These are phyloP conservation scores for Vickermania spadyakhi DNA, from an alignment of 208 protist species.

Conservation along the genomic window DNA sequence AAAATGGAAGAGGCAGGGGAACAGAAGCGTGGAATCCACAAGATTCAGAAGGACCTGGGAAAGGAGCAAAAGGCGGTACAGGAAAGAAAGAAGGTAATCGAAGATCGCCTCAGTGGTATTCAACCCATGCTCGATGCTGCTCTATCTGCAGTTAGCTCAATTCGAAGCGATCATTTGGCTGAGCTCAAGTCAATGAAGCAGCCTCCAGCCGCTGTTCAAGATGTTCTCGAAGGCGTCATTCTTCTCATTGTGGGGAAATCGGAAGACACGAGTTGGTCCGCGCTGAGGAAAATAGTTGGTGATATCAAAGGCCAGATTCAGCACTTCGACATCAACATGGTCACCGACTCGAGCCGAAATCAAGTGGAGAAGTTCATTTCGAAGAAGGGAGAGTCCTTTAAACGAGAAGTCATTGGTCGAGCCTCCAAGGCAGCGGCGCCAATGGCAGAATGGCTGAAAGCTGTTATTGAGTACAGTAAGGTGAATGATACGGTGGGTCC, in stretches of 20 bases:
- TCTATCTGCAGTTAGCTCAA: slow-evolving; percentile 88
- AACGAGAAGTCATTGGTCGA: slow-evolving; percentile 87
- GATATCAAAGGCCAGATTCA: slow-evolving; percentile 94
- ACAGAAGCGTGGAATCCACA: slow-evolving; percentile 92
- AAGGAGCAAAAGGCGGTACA: slow-evolving; percentile 89
- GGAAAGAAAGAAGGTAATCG: slow-evolving; percentile 87
- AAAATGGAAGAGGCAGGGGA: slow-evolving; percentile 93
- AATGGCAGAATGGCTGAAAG: slow-evolving; percentile 96
- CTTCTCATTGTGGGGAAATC: slow-evolving; percentile 80
- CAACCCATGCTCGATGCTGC: slow-evolving; percentile 94
- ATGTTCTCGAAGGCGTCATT: slow-evolving; percentile 96
- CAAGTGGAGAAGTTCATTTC: slow-evolving; percentile 88
- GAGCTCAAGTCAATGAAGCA: slow-evolving; percentile 96
- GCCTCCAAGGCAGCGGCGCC: slow-evolving; percentile 93
- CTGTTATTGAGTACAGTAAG: slow-evolving; percentile 94
- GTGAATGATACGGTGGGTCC: slow-evolving; percentile 92
- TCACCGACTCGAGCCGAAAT: slow-evolving; percentile 45
- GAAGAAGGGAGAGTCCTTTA: slow-evolving; percentile 87
- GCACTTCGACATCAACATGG: slow-evolving; percentile 91
- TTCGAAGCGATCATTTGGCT: slow-evolving; percentile 88
- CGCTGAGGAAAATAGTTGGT: slow-evolving; percentile 93
- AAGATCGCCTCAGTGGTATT: slow-evolving; percentile 90
- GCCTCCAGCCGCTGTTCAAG: slow-evolving; percentile 92
- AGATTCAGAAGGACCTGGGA: slow-evolving; percentile 84
- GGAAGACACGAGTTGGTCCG: slow-evolving; percentile 89